Percentiles rank a stretch among this genome's conserved stretches.
Evolutionary conservation across 441 rosid genomes (phyloP).

Genomic region (Arabidopsis hybrid): DNA sequence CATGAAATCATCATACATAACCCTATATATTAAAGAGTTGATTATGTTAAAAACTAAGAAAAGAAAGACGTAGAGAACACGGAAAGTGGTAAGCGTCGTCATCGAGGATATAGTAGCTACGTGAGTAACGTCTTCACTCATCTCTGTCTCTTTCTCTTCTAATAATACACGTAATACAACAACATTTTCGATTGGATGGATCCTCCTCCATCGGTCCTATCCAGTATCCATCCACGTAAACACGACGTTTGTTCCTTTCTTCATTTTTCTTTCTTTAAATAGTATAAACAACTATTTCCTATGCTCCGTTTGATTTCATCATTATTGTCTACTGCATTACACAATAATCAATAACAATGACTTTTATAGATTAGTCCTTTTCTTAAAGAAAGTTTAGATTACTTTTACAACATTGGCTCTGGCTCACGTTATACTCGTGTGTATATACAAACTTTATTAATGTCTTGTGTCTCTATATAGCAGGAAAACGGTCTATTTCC

Average conservation of each 20-base stretch:
- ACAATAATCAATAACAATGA: background rate
- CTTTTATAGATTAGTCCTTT: background rate
- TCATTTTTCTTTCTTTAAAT: background rate
- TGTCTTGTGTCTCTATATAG: background rate
- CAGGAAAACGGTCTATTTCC: too few relatives aligned
- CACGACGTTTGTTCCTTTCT: background rate
- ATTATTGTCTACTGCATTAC: background rate
- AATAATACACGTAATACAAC: slow-evolving; percentile 21
- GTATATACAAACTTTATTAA: background rate
- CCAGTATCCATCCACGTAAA: slow-evolving; percentile 21
- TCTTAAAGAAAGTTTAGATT: background rate
- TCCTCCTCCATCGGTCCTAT: slow-evolving; percentile 15
- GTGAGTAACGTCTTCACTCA: slow-evolving; percentile 38
- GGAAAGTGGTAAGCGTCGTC: slow-evolving; percentile 29
- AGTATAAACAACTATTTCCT: background rate
- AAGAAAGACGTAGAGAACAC: slow-evolving; percentile 41
- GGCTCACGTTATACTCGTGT: background rate
- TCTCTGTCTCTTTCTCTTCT: slow-evolving; percentile 12
- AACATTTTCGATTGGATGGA: slow-evolving; percentile 1
- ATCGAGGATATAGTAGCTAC: background rate
- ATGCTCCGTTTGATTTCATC: slow-evolving; percentile 13
- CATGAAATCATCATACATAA: slow-evolving; percentile 3
- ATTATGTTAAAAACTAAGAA: background rate
- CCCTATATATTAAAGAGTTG: background rate
- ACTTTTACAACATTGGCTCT: background rate